Percentiles rank a stretch among this genome's conserved stretches.
These are phyloP conservation scores for Dactylellina cionopaga DNA, from an alignment of 2,329 filamentous ascomycete genomes.

Conservation along the genomic window DNA sequence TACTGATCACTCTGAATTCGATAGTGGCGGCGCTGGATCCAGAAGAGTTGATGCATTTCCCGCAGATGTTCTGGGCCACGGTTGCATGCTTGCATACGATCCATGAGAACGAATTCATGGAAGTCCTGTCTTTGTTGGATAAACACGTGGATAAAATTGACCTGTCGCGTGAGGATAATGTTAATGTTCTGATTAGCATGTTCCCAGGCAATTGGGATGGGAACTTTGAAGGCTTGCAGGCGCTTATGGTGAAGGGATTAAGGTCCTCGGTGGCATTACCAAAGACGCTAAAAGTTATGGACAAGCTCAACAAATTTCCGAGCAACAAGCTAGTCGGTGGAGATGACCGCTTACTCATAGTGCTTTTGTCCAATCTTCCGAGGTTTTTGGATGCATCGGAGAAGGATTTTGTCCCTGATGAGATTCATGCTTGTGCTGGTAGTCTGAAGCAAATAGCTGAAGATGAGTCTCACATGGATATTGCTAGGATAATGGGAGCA, in stretches of 20 bases:
- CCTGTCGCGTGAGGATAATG: constrained; percentile 71
- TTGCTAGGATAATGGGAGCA: constrained; percentile 75
- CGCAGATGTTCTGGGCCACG: constrained; percentile 96
- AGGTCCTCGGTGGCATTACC: constrained; percentile 85
- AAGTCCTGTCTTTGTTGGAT: constrained; percentile 90
- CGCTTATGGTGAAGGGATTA: constrained; percentile 88
- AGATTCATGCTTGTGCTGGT: constrained; percentile 72
- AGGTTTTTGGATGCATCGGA: constrained; percentile 84
- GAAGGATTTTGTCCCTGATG: constrained; percentile 67
- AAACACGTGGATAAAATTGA: constrained; percentile 86
- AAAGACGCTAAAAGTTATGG: constrained; percentile 78
- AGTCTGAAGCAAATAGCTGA: constrained; percentile 75
- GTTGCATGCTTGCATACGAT: constrained; percentile 97
- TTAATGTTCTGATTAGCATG: constrained; percentile 79
- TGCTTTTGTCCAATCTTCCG: constrained; percentile 90
- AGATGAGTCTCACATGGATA: constrained; percentile 73
- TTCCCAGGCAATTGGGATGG: constrained; percentile 90
- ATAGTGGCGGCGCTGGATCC: constrained; percentile 86
- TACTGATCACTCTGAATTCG: constrained; percentile 89
- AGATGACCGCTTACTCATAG: constrained; percentile 82
- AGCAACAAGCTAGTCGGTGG: constrained; percentile 83
- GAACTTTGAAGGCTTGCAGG: constrained; percentile 83
- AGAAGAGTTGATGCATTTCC: constrained; percentile 84
- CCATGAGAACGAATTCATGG: constrained; percentile 92
- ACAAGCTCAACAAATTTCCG: constrained; percentile 80